Conservation (phyloP, 106 monocot genomes). For the Narthecium ossifragum region DNA sequence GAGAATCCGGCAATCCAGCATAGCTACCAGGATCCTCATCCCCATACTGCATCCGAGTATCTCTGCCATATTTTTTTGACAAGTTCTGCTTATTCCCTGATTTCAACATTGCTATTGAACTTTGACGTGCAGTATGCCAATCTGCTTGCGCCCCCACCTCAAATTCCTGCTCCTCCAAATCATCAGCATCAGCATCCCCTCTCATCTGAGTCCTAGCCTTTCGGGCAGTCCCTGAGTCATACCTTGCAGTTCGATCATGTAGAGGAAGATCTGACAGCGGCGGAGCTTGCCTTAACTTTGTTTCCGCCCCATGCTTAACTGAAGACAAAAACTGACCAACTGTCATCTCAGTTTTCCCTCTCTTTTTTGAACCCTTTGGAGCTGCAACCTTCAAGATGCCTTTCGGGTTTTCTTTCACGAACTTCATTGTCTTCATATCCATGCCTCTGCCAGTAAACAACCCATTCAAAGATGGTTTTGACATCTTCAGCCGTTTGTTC, state of each 20-base stretch:
- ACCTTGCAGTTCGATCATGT: conserved; percentile 13
- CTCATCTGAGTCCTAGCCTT: conserved; percentile 6
- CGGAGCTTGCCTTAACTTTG: conserved; percentile 9
- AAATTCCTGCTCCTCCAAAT: conserved; percentile 17
- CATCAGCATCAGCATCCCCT: conserved; percentile 11
- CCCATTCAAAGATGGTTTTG: conserved; percentile 8
- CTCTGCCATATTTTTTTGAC: conserved; percentile 8
- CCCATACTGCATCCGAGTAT: background rate
- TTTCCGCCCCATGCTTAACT: background rate
- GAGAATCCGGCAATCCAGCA: conserved; percentile 1
- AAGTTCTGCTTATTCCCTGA: conserved; percentile 30
- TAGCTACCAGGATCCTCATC: conserved; percentile 13
- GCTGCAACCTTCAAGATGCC: conserved; percentile 35
- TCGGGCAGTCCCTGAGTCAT: conserved; percentile 11
- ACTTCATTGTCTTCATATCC: conserved; percentile 10
- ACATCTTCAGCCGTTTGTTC: conserved; percentile 23
- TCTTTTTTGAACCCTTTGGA: conserved; percentile 25
- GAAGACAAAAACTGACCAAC: background rate
- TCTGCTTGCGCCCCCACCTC: conserved; percentile 1
- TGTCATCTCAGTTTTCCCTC: conserved; percentile 11
- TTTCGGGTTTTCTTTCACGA: conserved; percentile 39
- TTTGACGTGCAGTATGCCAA: background rate
- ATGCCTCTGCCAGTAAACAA: background rate
- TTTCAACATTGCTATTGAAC: conserved; percentile 17
- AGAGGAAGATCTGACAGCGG: conserved; percentile 1